These are phyloP conservation scores for Cladophialophora psammophila DNA, from an alignment of 2,329 filamentous ascomycete genomes.

Conservation along the genomic window DNA sequence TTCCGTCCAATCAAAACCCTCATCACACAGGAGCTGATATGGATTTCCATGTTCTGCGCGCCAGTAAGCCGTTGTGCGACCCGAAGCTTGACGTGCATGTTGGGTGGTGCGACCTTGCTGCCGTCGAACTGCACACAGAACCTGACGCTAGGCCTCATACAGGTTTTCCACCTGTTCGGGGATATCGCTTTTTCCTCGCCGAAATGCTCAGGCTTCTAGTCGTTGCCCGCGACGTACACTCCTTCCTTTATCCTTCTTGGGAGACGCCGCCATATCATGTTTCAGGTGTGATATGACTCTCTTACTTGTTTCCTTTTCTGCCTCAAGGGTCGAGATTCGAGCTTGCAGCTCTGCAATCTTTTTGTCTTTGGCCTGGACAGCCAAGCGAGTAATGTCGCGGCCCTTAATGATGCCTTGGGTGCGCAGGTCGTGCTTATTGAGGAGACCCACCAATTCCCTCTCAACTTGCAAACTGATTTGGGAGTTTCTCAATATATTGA, in stretches of 20 bases:
- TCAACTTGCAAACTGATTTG: conserved; percentile 46
- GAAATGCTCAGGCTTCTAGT: conserved; percentile 26
- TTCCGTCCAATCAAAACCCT: neutral
- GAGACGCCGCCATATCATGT: conserved; percentile 39
- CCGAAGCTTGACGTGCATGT: neutral
- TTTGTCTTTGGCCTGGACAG: conserved; percentile 69
- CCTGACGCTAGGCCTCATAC: conserved; percentile 1
- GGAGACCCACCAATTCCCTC: conserved; percentile 50
- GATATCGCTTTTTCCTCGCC: neutral
- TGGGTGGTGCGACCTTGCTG: neutral
- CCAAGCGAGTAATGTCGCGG: conserved; percentile 69
- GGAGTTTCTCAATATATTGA: conserved; percentile 45
- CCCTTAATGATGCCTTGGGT: conserved; percentile 69
- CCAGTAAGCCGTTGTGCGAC: neutral
- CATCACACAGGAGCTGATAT: neutral
- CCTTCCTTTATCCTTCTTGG: conserved; percentile 29
- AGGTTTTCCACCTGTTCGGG: neutral
- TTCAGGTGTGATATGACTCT: conserved; percentile 52
- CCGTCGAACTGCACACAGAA: neutral
- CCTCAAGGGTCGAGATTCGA: conserved; percentile 65
- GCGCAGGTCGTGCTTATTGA: conserved; percentile 65
- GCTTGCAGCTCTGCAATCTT: conserved; percentile 71
- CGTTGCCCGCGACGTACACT: conserved; percentile 18
- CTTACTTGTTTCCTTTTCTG: conserved; percentile 62
- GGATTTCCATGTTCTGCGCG: neutral